A percentile compares a stretch with the other conserved stretches of the same genome.
phyloP scores from a whole-genome alignment of 768 basidiomycete genomes.

The Grammothele lineata region DNA sequence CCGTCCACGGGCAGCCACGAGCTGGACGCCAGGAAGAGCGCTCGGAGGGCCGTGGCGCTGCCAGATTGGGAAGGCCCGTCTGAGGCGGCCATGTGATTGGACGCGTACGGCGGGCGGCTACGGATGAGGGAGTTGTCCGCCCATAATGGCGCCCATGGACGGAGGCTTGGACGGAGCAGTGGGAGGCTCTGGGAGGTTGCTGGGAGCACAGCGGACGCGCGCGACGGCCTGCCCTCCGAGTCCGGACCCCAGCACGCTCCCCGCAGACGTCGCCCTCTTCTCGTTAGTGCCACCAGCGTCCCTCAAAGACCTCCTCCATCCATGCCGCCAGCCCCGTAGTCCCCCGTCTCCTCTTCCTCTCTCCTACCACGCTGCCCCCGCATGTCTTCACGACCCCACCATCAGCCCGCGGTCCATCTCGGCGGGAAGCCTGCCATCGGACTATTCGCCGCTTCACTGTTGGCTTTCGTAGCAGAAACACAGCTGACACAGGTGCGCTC shows the following conservation, averaged over 20 bases:
- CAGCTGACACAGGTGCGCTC: slow-evolving; percentile 68
- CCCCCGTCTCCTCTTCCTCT: neutral
- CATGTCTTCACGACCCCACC: slow-evolving; percentile 15
- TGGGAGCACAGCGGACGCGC: too few species aligned
- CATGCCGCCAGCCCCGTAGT: slow-evolving; percentile 7
- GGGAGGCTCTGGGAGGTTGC: too few species aligned
- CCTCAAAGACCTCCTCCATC: slow-evolving; percentile 2
- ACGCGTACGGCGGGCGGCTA: neutral
- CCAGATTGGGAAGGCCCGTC: neutral
- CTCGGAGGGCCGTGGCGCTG: neutral
- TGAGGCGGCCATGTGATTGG: slow-evolving; percentile 1
- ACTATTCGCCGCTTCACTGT: slow-evolving; percentile 55
- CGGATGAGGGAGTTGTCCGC: too few species aligned
- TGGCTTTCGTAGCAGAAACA: slow-evolving; percentile 75
- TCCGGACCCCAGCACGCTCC: too few species aligned
- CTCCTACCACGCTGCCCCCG: neutral
- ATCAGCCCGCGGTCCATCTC: slow-evolving; percentile 21
- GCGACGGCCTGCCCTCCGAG: too few species aligned
- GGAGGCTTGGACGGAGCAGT: too few species aligned
- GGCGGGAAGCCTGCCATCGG: slow-evolving; percentile 46
- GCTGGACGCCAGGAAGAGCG: too few species aligned
- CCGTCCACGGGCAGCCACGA: too few species aligned
- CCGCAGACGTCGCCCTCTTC: neutral
- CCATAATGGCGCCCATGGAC: too few species aligned
- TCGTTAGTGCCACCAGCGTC: neutral